Evolutionary conservation across 2,329 filamentous ascomycete genomes (phyloP), one percentile per base, ranked within the genome.

Genomic region (Aspergillus sp.): DNA sequence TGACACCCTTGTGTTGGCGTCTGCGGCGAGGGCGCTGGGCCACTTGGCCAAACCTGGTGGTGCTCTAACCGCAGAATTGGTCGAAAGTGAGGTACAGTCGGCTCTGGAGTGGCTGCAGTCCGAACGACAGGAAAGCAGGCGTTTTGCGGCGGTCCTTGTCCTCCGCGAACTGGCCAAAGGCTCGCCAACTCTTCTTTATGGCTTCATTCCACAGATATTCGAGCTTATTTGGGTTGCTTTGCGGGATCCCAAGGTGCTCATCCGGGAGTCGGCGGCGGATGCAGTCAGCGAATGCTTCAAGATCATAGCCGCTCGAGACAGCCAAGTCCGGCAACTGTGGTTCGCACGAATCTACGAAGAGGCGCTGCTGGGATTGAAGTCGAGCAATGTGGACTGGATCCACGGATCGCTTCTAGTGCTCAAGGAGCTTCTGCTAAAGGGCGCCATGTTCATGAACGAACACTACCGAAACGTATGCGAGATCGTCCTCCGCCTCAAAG

Each of bases 371-470:
- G 90, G 90, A 5, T 83, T 98, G 57, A 84, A 85, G 64, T 80
- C 84, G 44, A 86, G 83, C 58, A 89, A 88, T 15, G 80, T 94
- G 47, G 93, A 98, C 66, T 86, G 84, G 50, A 85, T 95, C 38
- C 94, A 98, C 64, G 93, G 89, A n/a, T 96, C 91, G 2, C 78
- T 98, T 37, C 78, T 98, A 17, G 90, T 94, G 1, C 79, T 97
- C 60, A 94, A 91, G 66, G 91, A 97, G 70, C 79, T 98, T 43
- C 81, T 98, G 15, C 82, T 93, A 53, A 91, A 95, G 65, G 93
- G 93, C 46, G 90, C 90, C 59, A 98, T 98, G 91, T 98, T 95
- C 69, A 97, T 98, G 93, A 90, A 95, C 61, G 88, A 90, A 35
- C 83, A 90, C 63, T 98, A 97, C 68, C 82, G 85, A 49, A 88